Conservation (phyloP, 1,284 basidiomycete species). For the Tremellales sp. region DNA sequence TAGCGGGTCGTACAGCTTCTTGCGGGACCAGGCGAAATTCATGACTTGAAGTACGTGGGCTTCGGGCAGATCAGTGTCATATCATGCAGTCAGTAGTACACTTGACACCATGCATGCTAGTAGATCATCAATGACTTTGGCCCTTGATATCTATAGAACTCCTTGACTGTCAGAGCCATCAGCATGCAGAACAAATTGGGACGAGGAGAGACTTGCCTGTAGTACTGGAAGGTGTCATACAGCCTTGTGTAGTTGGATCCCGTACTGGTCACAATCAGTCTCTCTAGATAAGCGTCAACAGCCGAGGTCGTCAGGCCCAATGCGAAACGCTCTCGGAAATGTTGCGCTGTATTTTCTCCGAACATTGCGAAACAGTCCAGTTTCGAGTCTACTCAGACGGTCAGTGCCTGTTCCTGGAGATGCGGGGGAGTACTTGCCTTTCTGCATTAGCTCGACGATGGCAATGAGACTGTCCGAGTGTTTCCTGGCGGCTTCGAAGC, state of each 20-base stretch:
- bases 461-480: slow-evolving; percentile 97
- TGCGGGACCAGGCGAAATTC: slow-evolving; percentile 22
- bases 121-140: too few species aligned
- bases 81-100: too few species aligned
- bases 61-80: too few species aligned
- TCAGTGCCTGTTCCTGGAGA: slow-evolving; percentile 1
- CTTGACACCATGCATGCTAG: too few species aligned
- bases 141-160: neutral
- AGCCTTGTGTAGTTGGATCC: slow-evolving; percentile 89
- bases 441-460: slow-evolving; percentile 94
- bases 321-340: slow-evolving; percentile 90
- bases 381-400: slow-evolving; percentile 65
- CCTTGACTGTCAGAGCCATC: neutral
- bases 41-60: neutral
- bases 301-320: slow-evolving; percentile 81
- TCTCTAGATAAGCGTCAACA: slow-evolving; percentile 82
- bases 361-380: slow-evolving; percentile 88
- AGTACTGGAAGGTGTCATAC: slow-evolving; percentile 69
- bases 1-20: slow-evolving; percentile 33
- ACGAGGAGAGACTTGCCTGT: slow-evolving; percentile 27
- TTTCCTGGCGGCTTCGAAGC: slow-evolving; percentile 90
- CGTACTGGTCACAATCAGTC: slow-evolving; percentile 77
- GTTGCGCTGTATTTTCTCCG: slow-evolving; percentile 82
- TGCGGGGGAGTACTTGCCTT: slow-evolving; percentile 55
- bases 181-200: neutral